phyloP scores from a whole-genome alignment of 805 yeast species.

The Yamadazyma sp. region DNA sequence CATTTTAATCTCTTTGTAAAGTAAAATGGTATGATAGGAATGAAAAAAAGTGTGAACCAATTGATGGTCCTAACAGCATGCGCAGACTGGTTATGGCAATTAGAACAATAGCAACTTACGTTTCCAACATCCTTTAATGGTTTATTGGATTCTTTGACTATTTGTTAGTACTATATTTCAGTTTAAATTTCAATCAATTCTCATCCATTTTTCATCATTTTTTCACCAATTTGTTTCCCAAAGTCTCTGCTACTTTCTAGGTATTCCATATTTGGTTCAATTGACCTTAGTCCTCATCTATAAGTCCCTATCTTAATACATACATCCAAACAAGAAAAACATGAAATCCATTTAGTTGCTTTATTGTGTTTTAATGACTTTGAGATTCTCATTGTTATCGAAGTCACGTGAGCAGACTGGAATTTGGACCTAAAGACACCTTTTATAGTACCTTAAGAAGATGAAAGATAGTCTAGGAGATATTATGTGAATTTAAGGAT shows the following conservation, averaged over 20 bases:
- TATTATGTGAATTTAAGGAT: too few species aligned
- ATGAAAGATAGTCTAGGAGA: too few species aligned
- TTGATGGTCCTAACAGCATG: constrained; percentile 50
- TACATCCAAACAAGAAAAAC: constrained; percentile 34
- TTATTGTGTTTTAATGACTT: too few species aligned
- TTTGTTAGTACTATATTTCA: constrained; percentile 3
- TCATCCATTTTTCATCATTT: neutral
- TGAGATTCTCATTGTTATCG: too few species aligned
- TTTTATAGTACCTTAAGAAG: too few species aligned
- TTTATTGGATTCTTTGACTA: constrained; percentile 34
- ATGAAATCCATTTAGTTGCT: constrained; percentile 26
- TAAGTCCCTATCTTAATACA: constrained; percentile 16
- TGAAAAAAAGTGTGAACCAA: constrained; percentile 51
- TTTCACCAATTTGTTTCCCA: neutral
- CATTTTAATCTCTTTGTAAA: constrained; percentile 52
- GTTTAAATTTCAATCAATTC: too few species aligned
- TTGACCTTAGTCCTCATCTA: neutral
- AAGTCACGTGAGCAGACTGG: too few species aligned
- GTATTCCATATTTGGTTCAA: neutral
- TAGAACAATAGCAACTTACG: constrained; percentile 47
- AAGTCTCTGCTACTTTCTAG: neutral
- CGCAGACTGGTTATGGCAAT: constrained; percentile 57
- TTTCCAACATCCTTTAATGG: constrained; percentile 28
- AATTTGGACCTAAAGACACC: too few species aligned
- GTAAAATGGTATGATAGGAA: constrained; percentile 53